Evolutionary conservation across 2,329 filamentous ascomycete genomes (phyloP), one percentile per base, ranked within the genome.

Genomic region (Aspergillus sclerotialis): DNA sequence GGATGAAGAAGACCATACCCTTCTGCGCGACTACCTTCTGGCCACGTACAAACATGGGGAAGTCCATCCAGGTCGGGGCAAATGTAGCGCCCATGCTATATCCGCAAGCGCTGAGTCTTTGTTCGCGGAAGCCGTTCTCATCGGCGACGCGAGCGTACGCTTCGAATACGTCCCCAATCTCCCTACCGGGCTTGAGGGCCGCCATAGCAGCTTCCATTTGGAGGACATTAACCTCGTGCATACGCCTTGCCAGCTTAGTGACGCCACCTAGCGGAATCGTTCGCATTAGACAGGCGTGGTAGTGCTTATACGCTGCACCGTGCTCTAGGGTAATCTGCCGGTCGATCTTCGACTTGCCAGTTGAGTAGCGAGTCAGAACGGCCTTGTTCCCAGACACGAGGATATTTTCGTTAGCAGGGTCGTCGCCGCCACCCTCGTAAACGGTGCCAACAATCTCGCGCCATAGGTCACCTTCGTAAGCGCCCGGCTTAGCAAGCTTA

Each of bases 391-490:
- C 53, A 2, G 53, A 56, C 7, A 58, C 53, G 17, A 59, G 49
- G 26, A 59, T 58, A 33, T 59, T 59, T 33, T 58, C 52, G 21
- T 58, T 58, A 7, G 55, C 52, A 5, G 55, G 55, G 38, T 58
- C 53, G 32, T 59, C 55, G n/a, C 55, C 55, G n/a, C 55, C 55
- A 7, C 55, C 53, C 27, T 58, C 55, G 32, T 59, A 59, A 24
- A 59, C 55, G 6, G 55, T 58, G 15, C 55, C 55, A 7, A 50
- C 45, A 27, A 59, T 52, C 35, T 59, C 55, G 5, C 53, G 46
- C 53, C 55, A 59, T 9, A 59, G 33, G 36, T 59, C 55, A n/a
- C 55, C 55, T 36, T 59, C 55, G 26, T 59, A 59, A 7, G 55
- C 55, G 3, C 55, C 55, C 1, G 55, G 53, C 24, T 59, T 59